Evolutionary conservation across 352 stramenopile species (phyloP).

Genomic region (Globisporangium emineosum): DNA sequence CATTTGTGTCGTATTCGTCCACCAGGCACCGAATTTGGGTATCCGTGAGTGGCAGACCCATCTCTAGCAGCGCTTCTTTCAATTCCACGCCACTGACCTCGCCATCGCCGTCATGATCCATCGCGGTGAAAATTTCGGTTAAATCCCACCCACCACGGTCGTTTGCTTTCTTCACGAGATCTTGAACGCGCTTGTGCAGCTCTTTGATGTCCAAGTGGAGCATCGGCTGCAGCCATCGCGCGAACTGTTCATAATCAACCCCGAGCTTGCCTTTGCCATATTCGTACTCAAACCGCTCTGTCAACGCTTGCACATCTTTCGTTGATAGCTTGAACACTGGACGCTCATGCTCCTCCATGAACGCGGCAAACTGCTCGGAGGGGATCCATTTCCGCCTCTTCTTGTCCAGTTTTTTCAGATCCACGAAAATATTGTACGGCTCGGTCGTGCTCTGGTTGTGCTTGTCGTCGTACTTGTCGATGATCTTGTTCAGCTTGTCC

Average conservation of each 20-base stretch:
- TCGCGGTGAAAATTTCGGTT: slow-evolving; percentile 51
- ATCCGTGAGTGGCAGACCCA: slow-evolving; percentile 66
- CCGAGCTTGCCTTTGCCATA: slow-evolving; percentile 50
- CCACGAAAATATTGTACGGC: slow-evolving; percentile 39
- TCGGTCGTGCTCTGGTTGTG: slow-evolving; percentile 31
- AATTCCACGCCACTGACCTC: slow-evolving; percentile 51
- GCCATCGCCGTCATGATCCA: slow-evolving; percentile 56
- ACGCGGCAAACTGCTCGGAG: slow-evolving; percentile 35
- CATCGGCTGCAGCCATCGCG: slow-evolving; percentile 60
- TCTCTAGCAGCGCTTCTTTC: slow-evolving; percentile 53
- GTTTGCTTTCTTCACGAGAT: slow-evolving; percentile 37
- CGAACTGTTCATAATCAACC: slow-evolving; percentile 71
- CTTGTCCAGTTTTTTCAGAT: slow-evolving; percentile 56
- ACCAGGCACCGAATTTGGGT: slow-evolving; percentile 58
- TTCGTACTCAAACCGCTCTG: slow-evolving; percentile 69
- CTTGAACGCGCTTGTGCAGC: slow-evolving; percentile 47
- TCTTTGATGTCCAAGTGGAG: slow-evolving; percentile 60
- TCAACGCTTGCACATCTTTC: slow-evolving; percentile 31
- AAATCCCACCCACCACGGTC: slow-evolving; percentile 43
- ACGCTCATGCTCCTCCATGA: slow-evolving; percentile 21
- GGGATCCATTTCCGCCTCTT: slow-evolving; percentile 50
- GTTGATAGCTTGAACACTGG: slow-evolving; percentile 39
- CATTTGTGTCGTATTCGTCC: slow-evolving; percentile 58
- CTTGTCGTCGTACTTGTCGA: slow-evolving; percentile 56
- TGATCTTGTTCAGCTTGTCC: slow-evolving; percentile 37